These are phyloP conservation scores for Alternaria ventricosa DNA, from an alignment of 2,329 filamentous ascomycete genomes.

Conservation along the genomic window DNA sequence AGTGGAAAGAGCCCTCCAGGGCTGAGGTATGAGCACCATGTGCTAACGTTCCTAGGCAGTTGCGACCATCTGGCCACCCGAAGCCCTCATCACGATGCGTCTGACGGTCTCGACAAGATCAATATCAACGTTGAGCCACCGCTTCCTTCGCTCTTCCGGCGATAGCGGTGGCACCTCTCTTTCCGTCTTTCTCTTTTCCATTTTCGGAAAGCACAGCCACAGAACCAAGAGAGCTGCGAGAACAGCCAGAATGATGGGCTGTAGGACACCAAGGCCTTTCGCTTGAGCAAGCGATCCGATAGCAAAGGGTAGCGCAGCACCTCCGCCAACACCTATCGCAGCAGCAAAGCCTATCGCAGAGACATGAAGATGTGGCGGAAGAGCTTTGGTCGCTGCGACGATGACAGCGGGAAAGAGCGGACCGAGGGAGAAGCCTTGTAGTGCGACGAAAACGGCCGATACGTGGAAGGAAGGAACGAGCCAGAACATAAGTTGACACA, in stretches of 20 bases:
- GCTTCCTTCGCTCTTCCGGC: neutral
- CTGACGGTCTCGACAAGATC: neutral
- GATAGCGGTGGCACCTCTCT: neutral
- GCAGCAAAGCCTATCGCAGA: constrained; percentile 77
- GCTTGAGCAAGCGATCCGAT: constrained; percentile 70
- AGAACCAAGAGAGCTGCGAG: constrained; percentile 56
- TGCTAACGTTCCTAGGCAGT: neutral
- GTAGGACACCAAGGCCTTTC: constrained; percentile 62
- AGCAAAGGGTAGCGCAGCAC: constrained; percentile 67
- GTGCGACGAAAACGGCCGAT: constrained; percentile 70
- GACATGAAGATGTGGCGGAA: constrained; percentile 76
- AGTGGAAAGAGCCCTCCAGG: neutral
- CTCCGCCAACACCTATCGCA: constrained; percentile 75
- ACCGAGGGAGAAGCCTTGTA: constrained; percentile 79
- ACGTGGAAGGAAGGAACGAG: constrained; percentile 75
- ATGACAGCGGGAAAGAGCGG: constrained; percentile 77
- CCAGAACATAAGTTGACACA: constrained; percentile 75
- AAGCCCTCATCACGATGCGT: neutral
- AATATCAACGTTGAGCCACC: neutral
- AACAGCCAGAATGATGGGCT: constrained; percentile 63
- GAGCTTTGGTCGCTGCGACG: constrained; percentile 72
- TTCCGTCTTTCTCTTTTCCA: constrained; percentile 11
- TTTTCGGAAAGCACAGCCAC: constrained; percentile 52
- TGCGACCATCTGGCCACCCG: no score
- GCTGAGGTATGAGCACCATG: neutral